Evolutionary conservation across 805 yeast genomes (phyloP).

Genomic region (Cephaloascus albidus): DNA sequence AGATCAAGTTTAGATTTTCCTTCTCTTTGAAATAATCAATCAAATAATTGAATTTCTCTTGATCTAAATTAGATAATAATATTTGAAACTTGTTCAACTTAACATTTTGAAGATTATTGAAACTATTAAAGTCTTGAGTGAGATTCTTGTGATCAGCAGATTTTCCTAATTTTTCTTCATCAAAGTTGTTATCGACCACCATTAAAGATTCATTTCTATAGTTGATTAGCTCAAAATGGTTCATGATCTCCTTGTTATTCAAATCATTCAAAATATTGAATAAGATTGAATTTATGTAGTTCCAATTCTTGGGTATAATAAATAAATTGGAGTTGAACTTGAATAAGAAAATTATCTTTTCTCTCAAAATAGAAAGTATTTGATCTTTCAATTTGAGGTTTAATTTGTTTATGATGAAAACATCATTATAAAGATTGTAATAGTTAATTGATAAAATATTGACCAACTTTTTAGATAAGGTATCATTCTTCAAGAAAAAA

Average conservation of each 20-base stretch:
- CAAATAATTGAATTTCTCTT: too few species aligned
- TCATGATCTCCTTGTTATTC: slow-evolving; percentile 19
- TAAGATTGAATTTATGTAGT: slow-evolving; percentile 36
- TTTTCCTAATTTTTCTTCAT: too few species aligned
- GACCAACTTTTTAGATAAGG: slow-evolving; percentile 54
- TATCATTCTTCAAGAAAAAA: slow-evolving; percentile 46
- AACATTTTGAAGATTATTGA: too few species aligned
- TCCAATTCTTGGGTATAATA: slow-evolving; percentile 59
- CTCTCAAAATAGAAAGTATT: slow-evolving; percentile 6
- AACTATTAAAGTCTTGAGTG: too few species aligned
- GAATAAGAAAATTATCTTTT: slow-evolving; percentile 29
- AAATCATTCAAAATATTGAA: slow-evolving; percentile 24
- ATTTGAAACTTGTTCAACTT: too few species aligned
- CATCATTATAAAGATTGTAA: too few species aligned
- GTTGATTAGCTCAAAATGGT: slow-evolving; percentile 50
- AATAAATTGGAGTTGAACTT: slow-evolving; percentile 48
- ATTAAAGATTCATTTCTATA: slow-evolving; percentile 67
- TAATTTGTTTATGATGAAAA: too few species aligned
- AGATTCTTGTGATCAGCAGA: too few species aligned
- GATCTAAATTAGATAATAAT: too few species aligned
- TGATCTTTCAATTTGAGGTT: too few species aligned
- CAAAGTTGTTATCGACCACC: too few species aligned
- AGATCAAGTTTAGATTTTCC: slow-evolving; percentile 19
- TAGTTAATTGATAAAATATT: slow-evolving; percentile 47
- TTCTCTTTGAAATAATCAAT: too few species aligned